Conservation (phyloP, 495 filamentous ascomycete species). For the Rostrohypoxylon terebratum region DNA sequence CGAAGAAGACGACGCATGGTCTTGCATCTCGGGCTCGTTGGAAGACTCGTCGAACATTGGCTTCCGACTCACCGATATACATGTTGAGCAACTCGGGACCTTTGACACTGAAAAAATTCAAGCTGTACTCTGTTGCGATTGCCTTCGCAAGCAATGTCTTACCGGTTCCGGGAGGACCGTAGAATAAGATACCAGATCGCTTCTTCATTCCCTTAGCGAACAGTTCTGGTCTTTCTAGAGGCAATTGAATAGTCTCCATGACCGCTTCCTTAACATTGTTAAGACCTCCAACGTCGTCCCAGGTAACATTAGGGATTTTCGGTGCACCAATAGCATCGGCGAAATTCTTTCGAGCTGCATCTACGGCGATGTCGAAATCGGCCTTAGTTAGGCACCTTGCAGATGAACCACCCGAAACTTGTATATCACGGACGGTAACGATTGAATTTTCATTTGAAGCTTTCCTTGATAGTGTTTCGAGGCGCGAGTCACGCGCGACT, state of each 20-base stretch:
- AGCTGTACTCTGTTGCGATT: conserved; percentile 96
- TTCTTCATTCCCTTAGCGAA: conserved; percentile 99
- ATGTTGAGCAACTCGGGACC: conserved; percentile 97
- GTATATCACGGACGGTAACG: conserved; percentile 80
- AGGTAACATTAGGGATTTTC: conserved; percentile 96
- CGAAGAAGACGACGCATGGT: conserved; percentile 99
- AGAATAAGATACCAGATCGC: conserved; percentile 96
- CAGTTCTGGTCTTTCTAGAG: conserved; percentile 89
- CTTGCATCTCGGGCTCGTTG: conserved; percentile 92
- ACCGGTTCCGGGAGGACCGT: conserved; percentile 95
- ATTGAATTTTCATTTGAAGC: conserved; percentile 51
- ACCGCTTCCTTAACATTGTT: conserved; percentile 95
- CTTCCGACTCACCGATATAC: conserved; percentile 99
- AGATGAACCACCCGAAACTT: conserved; percentile 87
- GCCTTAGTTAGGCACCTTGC: conserved; percentile 81
- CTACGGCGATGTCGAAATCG: conserved; percentile 91
- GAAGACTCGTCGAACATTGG: conserved; percentile 96
- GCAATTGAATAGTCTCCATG: conserved; percentile 95
- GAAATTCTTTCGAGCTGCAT: conserved; percentile 96
- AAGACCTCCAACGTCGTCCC: conserved; percentile 96
- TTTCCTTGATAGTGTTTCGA: conserved; percentile 72
- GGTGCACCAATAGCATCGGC: conserved; percentile 96
- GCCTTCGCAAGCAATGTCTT: conserved; percentile 98
- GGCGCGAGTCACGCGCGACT: conserved; percentile 75
- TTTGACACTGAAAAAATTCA: conserved; percentile 99